Evolutionary conservation across 2,329 filamentous ascomycete genomes (phyloP).

Genomic region (Colletotrichum siamense): DNA sequence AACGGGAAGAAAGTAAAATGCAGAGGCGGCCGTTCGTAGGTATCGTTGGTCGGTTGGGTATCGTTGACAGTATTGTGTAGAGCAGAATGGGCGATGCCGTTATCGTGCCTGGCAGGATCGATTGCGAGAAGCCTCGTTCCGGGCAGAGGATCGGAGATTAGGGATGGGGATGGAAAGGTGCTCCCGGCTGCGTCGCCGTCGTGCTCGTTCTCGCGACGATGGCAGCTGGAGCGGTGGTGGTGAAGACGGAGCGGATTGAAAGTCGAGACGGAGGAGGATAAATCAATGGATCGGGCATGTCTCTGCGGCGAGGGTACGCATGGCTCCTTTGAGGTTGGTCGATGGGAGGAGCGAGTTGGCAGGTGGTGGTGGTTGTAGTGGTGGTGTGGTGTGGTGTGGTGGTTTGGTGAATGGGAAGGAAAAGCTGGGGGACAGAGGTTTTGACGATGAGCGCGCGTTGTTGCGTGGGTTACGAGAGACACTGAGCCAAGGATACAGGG

Average conservation of each 20-base stretch:
- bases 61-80: background rate
- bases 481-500: background rate
- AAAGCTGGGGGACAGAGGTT: slow-evolving; percentile 15
- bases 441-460: slow-evolving; percentile 11
- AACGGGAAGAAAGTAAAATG: background rate
- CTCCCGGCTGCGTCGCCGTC: background rate
- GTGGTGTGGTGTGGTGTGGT: background rate
- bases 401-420: background rate
- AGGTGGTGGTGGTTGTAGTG: background rate
- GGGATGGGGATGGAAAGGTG: background rate
- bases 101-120: background rate
- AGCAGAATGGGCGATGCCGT: background rate
- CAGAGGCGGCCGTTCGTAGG: slow-evolving; percentile 10
- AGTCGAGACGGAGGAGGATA: slow-evolving; percentile 28
- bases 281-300: slow-evolving; percentile 19
- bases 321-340: background rate
- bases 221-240: background rate
- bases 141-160: background rate
- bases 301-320: slow-evolving; percentile 12
- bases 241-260: slow-evolving; percentile 34
- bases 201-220: background rate
- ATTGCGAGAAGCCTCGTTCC: background rate
- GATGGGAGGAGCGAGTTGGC: background rate
- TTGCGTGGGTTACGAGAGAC: background rate
- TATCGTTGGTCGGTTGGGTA: slow-evolving; percentile 12